Evolutionary conservation across 345 rosid genomes (phyloP).

Genomic region (Acer negundo): DNA sequence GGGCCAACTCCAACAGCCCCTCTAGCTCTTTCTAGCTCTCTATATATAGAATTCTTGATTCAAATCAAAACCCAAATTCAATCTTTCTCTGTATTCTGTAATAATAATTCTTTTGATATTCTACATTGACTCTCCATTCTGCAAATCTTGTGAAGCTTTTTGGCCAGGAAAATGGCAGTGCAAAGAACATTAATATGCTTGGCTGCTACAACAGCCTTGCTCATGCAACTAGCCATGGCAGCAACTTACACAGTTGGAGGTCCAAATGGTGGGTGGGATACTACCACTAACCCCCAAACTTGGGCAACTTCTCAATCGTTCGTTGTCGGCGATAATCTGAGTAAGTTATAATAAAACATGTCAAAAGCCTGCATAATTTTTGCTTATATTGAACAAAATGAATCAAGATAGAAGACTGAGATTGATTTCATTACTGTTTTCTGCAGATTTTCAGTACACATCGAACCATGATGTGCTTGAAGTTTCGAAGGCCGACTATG

Average conservation of each 20-base stretch:
- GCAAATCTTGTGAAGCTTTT: neutral
- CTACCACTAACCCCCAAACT: constrained; percentile 39
- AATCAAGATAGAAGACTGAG: neutral
- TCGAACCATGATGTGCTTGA: constrained; percentile 60
- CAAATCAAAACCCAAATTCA: constrained; percentile 1
- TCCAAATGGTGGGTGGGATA: constrained; percentile 65
- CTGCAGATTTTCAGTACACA: constrained; percentile 57
- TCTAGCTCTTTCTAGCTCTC: neutral
- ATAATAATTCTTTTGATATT: neutral
- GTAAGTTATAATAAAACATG: constrained; percentile 38
- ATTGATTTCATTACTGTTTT: constrained; percentile 1
- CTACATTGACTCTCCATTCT: neutral
- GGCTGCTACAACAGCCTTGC: constrained; percentile 33
- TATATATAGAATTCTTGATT: neutral
- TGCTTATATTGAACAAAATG: neutral
- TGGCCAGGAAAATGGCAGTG: constrained; percentile 25
- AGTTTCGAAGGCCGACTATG: constrained; percentile 58
- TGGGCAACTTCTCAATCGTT: constrained; percentile 64
- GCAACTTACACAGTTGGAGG: constrained; percentile 64
- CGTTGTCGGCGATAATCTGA: constrained; percentile 59
- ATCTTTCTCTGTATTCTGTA: neutral
- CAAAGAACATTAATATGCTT: constrained; percentile 25
- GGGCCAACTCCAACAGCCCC: constrained; percentile 15
- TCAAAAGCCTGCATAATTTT: neutral
- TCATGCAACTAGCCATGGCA: constrained; percentile 54